phyloP scores from a whole-genome alignment of 2,329 filamentous ascomycete species.

The Ophiocordyceps australis region DNA sequence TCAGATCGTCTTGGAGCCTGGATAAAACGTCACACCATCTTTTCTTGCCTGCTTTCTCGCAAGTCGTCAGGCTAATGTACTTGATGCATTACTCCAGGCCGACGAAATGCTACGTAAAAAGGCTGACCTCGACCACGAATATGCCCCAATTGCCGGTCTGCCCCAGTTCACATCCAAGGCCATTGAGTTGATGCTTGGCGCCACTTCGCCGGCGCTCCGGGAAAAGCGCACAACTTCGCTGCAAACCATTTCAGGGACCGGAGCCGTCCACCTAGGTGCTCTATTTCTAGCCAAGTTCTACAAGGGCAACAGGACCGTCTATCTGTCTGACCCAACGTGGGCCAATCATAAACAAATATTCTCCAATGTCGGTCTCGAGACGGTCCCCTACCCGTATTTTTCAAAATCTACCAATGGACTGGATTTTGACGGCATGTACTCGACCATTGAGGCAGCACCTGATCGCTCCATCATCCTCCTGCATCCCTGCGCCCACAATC shows the following conservation, averaged over 20 bases:
- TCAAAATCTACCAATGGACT: constrained; percentile 74
- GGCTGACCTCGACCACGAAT: constrained; percentile 91
- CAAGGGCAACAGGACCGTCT: constrained; percentile 55
- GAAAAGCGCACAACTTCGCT: constrained; percentile 70
- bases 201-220: constrained; percentile 59
- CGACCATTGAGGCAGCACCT: constrained; percentile 50
- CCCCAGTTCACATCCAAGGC: constrained; percentile 74
- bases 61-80: too few relatives aligned
- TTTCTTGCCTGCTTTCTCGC: too few relatives aligned
- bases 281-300: constrained; percentile 93
- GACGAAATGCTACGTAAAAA: constrained; percentile 79
- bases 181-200: constrained; percentile 74
- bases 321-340: constrained; percentile 93
- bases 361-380: constrained; percentile 63
- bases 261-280: constrained; percentile 81
- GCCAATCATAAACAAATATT: constrained; percentile 99
- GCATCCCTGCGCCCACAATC: constrained; percentile 95
- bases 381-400: constrained; percentile 88
- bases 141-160: constrained; percentile 87
- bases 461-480: constrained; percentile 74
- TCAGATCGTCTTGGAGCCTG: too few relatives aligned
- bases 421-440: constrained; percentile 79
- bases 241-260: constrained; percentile 95
- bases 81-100: constrained; percentile 56
- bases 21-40: too few relatives aligned